Percentiles rank a stretch among this genome's conserved stretches.
Conservation (phyloP, 2,329 filamentous ascomycete species). For the Fusarium graminum region DNA sequence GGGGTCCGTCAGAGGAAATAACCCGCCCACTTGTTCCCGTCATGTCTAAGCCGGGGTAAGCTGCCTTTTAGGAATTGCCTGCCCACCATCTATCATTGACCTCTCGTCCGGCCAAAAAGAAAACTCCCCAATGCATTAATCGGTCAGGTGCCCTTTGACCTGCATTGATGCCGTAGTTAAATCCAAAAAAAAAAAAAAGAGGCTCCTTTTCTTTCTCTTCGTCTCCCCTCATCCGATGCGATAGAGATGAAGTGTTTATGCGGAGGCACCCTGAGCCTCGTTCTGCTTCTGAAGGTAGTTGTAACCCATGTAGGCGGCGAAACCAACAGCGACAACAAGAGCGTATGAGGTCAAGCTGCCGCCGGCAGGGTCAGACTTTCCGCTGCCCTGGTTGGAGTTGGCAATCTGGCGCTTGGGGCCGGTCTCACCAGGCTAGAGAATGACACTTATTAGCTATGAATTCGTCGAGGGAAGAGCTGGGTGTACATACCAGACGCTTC, state of each 20-base stretch:
- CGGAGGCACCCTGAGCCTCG: slow-evolving; percentile 44
- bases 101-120: slow-evolving; percentile 36
- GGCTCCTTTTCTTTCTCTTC: slow-evolving; percentile 12
- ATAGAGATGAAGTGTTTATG: slow-evolving; percentile 47
- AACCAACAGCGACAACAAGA: slow-evolving; percentile 81
- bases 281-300: slow-evolving; percentile 80
- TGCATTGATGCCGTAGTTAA: slow-evolving; percentile 36
- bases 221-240: slow-evolving; percentile 26
- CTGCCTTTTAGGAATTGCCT: slow-evolving; percentile 23
- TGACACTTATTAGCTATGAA: slow-evolving; percentile 43
- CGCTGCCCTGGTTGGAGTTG: slow-evolving; percentile 63
- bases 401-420: slow-evolving; percentile 68
- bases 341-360: slow-evolving; percentile 86
- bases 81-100: slow-evolving; percentile 45
- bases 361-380: slow-evolving; percentile 63
- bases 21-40: slow-evolving; percentile 38
- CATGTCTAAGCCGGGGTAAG: slow-evolving; percentile 42
- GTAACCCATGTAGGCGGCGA: slow-evolving; percentile 83
- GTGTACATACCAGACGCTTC: slow-evolving; percentile 79
- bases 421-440: slow-evolving; percentile 79
- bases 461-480: neutral
- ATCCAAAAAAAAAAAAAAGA: slow-evolving; percentile 29
- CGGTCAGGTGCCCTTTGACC: slow-evolving; percentile 24
- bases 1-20: slow-evolving; percentile 22
- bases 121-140: slow-evolving; percentile 46